phyloP scores from a whole-genome alignment of 2,329 filamentous ascomycete species.

The Tolypocladium cylindrosporum region DNA sequence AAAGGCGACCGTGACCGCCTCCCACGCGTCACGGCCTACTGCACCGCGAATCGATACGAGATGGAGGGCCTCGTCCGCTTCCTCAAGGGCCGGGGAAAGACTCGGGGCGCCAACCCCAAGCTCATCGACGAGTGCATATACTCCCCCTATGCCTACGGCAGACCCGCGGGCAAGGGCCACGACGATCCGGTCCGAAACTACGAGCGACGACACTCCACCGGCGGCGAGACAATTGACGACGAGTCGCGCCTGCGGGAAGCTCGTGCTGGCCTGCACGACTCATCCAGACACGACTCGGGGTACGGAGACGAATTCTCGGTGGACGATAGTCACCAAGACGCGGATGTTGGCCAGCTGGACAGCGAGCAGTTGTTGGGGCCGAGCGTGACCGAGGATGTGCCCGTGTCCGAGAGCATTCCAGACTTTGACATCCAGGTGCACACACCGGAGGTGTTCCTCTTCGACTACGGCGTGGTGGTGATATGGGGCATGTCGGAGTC shows the following conservation, averaged over 20 bases:
- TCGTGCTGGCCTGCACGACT: slow-evolving; percentile 49
- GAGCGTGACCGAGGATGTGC: slow-evolving; percentile 22
- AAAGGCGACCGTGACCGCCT: slow-evolving; percentile 85
- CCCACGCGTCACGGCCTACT: slow-evolving; percentile 92
- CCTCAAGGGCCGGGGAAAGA: slow-evolving; percentile 72
- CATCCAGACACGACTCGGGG: slow-evolving; percentile 21
- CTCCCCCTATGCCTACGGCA: slow-evolving; percentile 76
- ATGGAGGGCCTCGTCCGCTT: slow-evolving; percentile 85
- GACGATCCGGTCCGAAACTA: slow-evolving; percentile 33
- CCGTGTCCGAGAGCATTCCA: slow-evolving; percentile 36
- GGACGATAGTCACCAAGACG: slow-evolving; percentile 12
- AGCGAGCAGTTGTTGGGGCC: slow-evolving; percentile 25
- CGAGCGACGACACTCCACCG: slow-evolving; percentile 67
- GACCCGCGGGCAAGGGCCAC: slow-evolving; percentile 17
- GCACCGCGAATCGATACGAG: slow-evolving; percentile 84
- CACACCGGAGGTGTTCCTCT: slow-evolving; percentile 89
- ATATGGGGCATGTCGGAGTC: slow-evolving; percentile 96
- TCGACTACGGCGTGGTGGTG: slow-evolving; percentile 94
- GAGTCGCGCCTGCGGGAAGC: slow-evolving; percentile 39
- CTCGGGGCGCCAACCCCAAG: slow-evolving; percentile 74
- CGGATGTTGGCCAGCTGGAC: slow-evolving; percentile 14
- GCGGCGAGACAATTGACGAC: slow-evolving; percentile 44
- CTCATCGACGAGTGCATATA: slow-evolving; percentile 97
- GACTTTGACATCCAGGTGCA: slow-evolving; percentile 85
- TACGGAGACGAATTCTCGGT: slow-evolving; percentile 17